phyloP scores from a whole-genome alignment of 371 early-diverging fungal genomes.

The Mortierella sp. region DNA sequence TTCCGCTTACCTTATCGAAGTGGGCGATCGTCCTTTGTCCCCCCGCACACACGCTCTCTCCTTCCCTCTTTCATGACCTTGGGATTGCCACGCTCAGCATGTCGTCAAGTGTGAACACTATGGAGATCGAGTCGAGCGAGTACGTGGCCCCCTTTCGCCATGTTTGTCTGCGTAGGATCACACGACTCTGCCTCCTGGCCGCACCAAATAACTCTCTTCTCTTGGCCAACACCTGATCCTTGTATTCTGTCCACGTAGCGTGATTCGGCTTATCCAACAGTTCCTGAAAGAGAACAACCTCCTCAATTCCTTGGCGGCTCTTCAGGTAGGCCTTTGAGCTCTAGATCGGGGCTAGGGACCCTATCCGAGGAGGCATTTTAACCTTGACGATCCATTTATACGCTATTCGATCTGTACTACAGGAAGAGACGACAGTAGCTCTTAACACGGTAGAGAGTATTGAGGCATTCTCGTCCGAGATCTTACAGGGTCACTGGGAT shows the following conservation, averaged over 20 bases:
- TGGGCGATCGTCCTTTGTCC: no score
- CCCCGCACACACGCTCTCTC: background rate
- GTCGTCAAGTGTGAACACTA: conserved; percentile 46
- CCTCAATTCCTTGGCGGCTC: conserved; percentile 68
- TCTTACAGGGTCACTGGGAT: conserved; percentile 89
- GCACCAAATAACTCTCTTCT: background rate
- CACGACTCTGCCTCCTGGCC: background rate
- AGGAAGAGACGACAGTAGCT: conserved; percentile 82
- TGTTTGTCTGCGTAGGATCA: background rate
- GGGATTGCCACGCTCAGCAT: conserved; percentile 2
- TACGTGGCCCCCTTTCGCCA: conserved; percentile 33
- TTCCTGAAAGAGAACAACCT: conserved; percentile 92
- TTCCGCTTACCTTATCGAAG: no score
- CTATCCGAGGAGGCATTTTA: background rate
- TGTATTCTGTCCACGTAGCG: conserved; percentile 55
- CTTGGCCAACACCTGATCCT: background rate
- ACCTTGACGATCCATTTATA: background rate
- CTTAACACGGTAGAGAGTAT: conserved; percentile 87
- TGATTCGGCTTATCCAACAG: conserved; percentile 89
- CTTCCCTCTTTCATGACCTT: conserved; percentile 4
- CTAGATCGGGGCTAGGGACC: background rate
- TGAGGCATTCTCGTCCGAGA: conserved; percentile 74
- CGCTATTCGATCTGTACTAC: conserved; percentile 1
- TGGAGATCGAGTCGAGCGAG: conserved; percentile 78
- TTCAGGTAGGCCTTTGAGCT: conserved; percentile 65